Percentiles rank a stretch among this genome's conserved stretches.
phyloP scores from a whole-genome alignment of 768 basidiomycete species.

The Mycena chlorophos region DNA sequence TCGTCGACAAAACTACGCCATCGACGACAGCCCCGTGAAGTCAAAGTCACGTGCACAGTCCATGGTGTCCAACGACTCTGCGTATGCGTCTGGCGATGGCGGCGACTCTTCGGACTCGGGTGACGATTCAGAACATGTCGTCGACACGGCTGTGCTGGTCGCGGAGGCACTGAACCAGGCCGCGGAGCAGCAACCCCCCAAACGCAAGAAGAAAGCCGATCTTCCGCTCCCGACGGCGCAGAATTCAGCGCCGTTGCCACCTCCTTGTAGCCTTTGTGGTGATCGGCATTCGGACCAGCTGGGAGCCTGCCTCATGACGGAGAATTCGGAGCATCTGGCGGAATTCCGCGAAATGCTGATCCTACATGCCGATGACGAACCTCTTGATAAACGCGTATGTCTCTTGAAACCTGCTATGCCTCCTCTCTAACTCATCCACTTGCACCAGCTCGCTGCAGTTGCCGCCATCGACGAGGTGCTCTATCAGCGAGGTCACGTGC shows the following conservation, averaged over 20 bases:
- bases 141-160: slow-evolving; percentile 9
- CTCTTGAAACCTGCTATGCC: background rate
- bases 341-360: slow-evolving; percentile 71
- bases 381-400: slow-evolving; percentile 63
- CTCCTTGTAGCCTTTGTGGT: slow-evolving; percentile 64
- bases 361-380: slow-evolving; percentile 62
- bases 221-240: slow-evolving; percentile 19
- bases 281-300: slow-evolving; percentile 45
- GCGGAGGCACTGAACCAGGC: slow-evolving; percentile 15
- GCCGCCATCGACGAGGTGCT: slow-evolving; percentile 69
- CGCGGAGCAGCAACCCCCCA: slow-evolving; percentile 12
- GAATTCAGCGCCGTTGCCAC: slow-evolving; percentile 11
- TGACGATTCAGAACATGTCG: background rate
- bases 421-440: slow-evolving; percentile 16
- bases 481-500: slow-evolving; percentile 51
- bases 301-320: slow-evolving; percentile 62
- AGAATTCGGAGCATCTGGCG: slow-evolving; percentile 62
- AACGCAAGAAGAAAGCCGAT: slow-evolving; percentile 9
- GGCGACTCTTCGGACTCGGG: slow-evolving; percentile 16
- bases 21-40: slow-evolving; percentile 19
- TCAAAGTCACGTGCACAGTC: slow-evolving; percentile 10
- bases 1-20: slow-evolving; percentile 33
- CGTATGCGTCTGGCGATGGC: slow-evolving; percentile 2
- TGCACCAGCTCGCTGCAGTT: slow-evolving; percentile 60
- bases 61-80: slow-evolving; percentile 10